phyloP scores from a whole-genome alignment of 2,329 filamentous ascomycete genomes.

The Lizonia empirigonia region DNA sequence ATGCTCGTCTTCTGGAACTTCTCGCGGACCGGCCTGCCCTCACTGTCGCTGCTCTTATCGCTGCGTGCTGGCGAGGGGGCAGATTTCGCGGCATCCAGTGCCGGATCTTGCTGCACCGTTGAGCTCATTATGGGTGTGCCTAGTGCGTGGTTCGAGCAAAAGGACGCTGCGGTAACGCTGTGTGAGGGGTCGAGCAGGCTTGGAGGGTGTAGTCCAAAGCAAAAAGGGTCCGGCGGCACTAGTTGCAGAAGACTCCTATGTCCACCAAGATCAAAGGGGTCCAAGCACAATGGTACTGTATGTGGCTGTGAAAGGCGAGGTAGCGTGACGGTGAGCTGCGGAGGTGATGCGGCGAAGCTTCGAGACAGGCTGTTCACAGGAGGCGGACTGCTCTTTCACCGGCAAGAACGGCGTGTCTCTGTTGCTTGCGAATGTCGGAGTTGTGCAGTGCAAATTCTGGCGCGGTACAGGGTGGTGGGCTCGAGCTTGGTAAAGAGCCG shows the following conservation, averaged over 20 bases:
- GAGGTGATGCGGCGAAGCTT: constrained; percentile 8
- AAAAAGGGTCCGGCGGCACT: background rate
- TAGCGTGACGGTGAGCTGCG: background rate
- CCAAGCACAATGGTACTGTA: constrained; percentile 3
- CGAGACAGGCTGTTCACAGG: background rate
- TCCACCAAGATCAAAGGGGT: background rate
- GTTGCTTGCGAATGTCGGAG: background rate
- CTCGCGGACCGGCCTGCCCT: constrained; percentile 64
- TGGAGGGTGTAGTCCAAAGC: background rate
- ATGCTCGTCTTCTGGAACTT: constrained; percentile 68
- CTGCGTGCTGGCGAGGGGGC: constrained; percentile 40
- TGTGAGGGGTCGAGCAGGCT: constrained; percentile 2
- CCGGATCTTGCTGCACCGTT: constrained; percentile 28
- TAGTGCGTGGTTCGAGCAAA: constrained; percentile 7
- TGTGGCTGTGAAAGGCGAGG: constrained; percentile 3
- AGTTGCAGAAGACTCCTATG: background rate
- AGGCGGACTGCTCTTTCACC: background rate
- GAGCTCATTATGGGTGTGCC: constrained; percentile 31
- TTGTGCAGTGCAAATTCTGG: constrained; percentile 15
- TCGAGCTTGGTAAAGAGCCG: constrained; percentile 28
- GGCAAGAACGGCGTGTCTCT: background rate
- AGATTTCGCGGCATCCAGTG: constrained; percentile 15
- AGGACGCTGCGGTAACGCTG: constrained; percentile 10
- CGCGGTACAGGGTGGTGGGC: constrained; percentile 10
- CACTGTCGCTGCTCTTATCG: constrained; percentile 53